A percentile compares a stretch with the other conserved stretches of the same genome.
Conservation (phyloP, 208 protist genomes). For the Leishmania aethiopica region DNA sequence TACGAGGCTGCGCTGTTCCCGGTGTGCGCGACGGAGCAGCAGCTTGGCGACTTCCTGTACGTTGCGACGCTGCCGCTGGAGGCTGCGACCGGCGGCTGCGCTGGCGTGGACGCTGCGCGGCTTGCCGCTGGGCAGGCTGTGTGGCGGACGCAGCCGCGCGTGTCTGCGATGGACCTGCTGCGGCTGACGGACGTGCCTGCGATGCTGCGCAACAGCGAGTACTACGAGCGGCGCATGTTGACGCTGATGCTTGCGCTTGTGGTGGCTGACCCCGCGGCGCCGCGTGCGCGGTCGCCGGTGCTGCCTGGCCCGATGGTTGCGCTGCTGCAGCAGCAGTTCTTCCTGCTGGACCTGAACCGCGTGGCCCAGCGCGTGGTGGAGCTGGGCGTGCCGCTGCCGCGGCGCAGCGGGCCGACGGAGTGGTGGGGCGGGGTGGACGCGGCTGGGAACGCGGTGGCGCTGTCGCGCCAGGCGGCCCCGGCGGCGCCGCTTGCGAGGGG, state of each 20-base stretch:
- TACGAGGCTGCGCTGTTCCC: slow-evolving; percentile 43
- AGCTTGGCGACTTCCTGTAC: slow-evolving; percentile 39
- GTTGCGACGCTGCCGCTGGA: slow-evolving; percentile 21
- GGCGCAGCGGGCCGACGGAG: slow-evolving; percentile 4
- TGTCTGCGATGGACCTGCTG: slow-evolving; percentile 49
- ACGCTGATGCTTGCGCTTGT: slow-evolving; percentile 29
- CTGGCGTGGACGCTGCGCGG: slow-evolving; percentile 11
- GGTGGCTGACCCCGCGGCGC: neutral
- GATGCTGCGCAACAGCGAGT: slow-evolving; percentile 31
- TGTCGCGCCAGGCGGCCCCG: neutral
- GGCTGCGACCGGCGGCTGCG: slow-evolving; percentile 1
- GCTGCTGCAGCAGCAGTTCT: slow-evolving; percentile 32
- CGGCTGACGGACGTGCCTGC: slow-evolving; percentile 28
- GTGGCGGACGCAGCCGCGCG: slow-evolving; percentile 37
- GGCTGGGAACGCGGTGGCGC: neutral
- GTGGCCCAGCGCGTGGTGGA: slow-evolving; percentile 38
- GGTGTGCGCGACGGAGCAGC: slow-evolving; percentile 27
- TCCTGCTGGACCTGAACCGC: slow-evolving; percentile 39
- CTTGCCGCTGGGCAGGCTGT: slow-evolving; percentile 22
- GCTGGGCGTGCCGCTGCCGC: slow-evolving; percentile 29
- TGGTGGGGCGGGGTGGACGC: neutral
- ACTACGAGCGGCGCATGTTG: slow-evolving; percentile 39
- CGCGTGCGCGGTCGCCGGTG: neutral
- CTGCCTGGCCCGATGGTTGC: slow-evolving; percentile 20
- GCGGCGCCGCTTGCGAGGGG: neutral